A percentile compares a stretch with the other conserved stretches of the same genome.
Evolutionary conservation across 2,329 filamentous ascomycete genomes (phyloP).

Genomic region (Gaeumannomyces tritici): DNA sequence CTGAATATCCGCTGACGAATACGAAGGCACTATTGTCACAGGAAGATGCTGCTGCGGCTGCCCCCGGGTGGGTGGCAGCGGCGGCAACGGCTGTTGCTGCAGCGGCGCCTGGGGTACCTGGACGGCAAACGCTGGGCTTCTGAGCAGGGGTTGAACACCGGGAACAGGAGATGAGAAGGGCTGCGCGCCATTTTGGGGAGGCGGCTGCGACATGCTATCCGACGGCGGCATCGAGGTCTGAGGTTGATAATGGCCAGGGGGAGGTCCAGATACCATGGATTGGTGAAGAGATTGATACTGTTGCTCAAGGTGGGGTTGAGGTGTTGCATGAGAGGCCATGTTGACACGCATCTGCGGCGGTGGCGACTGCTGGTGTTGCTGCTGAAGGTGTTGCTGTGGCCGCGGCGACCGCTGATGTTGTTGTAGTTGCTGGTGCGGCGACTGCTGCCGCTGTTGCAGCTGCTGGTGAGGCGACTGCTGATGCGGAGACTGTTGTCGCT

Average conservation of each 20-base stretch:
- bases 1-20: conserved; percentile 21
- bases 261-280: neutral
- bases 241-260: neutral
- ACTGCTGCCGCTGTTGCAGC: conserved; percentile 20
- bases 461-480: conserved; percentile 22
- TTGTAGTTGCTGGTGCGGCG: conserved; percentile 21
- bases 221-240: neutral
- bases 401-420: conserved; percentile 20
- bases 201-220: neutral
- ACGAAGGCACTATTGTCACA: conserved; percentile 16
- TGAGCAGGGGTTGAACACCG: neutral
- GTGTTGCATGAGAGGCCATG: neutral
- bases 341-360: neutral
- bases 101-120: neutral
- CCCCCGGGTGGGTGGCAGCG: conserved; percentile 5
- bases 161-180: neutral
- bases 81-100: conserved; percentile 3
- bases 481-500: conserved; percentile 15
- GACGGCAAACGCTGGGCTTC: neutral
- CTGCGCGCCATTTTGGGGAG: neutral
- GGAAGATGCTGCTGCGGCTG: conserved; percentile 18
- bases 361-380: conserved; percentile 1
- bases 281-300: neutral
- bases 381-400: conserved; percentile 15
- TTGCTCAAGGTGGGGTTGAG: neutral